phyloP scores from a whole-genome alignment of 371 early-diverging fungal genomes.

The Encephalitozoon cuniculi region DNA sequence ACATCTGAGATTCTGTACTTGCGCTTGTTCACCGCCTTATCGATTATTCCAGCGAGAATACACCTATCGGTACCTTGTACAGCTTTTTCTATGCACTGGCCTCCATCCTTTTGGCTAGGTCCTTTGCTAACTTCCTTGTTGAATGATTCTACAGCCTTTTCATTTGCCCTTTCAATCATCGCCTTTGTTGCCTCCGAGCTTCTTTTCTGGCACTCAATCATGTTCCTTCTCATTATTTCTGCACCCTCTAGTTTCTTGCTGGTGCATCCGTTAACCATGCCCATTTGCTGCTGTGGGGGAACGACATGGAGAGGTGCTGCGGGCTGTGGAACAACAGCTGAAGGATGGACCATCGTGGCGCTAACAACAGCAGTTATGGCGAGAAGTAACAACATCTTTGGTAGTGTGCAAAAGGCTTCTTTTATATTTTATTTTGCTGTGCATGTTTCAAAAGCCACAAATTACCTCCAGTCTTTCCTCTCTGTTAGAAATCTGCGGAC shows the following conservation, averaged over 20 bases:
- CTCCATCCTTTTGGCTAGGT: neutral
- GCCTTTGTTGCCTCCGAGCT: neutral
- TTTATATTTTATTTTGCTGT: slow-evolving; percentile 16
- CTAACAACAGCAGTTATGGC: neutral
- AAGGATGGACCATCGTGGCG: neutral
- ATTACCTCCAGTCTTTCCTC: neutral
- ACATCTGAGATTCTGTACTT: neutral
- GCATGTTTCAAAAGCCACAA: neutral
- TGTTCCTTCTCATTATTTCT: neutral
- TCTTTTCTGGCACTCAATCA: neutral
- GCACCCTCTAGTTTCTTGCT: neutral
- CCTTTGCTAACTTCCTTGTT: neutral
- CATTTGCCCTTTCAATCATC: neutral
- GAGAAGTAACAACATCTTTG: slow-evolving; percentile 4
- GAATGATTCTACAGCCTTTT: neutral
- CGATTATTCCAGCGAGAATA: neutral
- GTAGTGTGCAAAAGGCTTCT: neutral
- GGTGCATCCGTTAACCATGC: neutral
- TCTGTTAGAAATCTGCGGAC: neutral
- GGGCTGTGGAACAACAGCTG: neutral
- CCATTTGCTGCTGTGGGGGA: neutral
- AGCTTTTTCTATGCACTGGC: neutral
- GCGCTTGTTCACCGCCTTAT: neutral
- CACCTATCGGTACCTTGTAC: neutral
- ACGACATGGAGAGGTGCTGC: neutral